Percentiles rank a stretch among this genome's conserved stretches.
Conservation (phyloP, 2,329 filamentous ascomycete genomes). For the Tolypocladium album region DNA sequence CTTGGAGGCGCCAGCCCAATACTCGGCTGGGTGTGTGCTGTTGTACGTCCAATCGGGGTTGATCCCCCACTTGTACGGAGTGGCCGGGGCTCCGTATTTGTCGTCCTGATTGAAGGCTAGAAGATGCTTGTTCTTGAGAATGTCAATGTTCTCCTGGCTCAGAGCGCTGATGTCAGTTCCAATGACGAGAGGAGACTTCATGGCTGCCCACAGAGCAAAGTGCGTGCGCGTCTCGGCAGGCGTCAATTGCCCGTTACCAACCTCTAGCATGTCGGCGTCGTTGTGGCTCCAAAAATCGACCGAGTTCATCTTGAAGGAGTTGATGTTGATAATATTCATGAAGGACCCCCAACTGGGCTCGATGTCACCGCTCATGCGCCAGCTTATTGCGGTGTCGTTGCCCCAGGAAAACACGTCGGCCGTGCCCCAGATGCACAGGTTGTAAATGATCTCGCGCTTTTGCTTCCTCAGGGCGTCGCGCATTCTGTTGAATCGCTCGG, state of each 20-base stretch:
- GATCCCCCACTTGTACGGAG: conserved; percentile 35
- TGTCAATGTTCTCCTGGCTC: conserved; percentile 20
- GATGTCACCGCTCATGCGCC: conserved; percentile 34
- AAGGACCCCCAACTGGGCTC: conserved; percentile 22
- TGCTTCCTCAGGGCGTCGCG: conserved; percentile 35
- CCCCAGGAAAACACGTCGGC: conserved; percentile 40
- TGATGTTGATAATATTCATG: conserved; percentile 33
- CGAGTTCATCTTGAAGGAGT: conserved; percentile 31
- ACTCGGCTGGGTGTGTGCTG: conserved; percentile 33
- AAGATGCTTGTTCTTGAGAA: conserved; percentile 30
- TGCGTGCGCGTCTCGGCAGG: conserved; percentile 34
- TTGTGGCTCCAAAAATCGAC: conserved; percentile 38
- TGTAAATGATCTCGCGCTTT: conserved; percentile 36
- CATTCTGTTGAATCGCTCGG: conserved; percentile 37
- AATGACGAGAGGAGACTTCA: conserved; percentile 40
- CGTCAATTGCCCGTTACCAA: conserved; percentile 35
- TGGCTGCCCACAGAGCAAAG: conserved; percentile 39
- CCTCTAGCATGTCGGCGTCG: conserved; percentile 39
- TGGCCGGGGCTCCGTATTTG: conserved; percentile 26
- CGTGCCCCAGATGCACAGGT: conserved; percentile 42
- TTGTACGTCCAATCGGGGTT: conserved; percentile 41
- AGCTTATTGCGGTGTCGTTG: conserved; percentile 33
- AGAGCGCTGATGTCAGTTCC: conserved; percentile 29
- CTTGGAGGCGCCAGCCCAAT: conserved; percentile 32
- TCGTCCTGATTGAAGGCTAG: conserved; percentile 35